Conservation (phyloP, 768 basidiomycete species). For the Pulveroboletus sp. region DNA sequence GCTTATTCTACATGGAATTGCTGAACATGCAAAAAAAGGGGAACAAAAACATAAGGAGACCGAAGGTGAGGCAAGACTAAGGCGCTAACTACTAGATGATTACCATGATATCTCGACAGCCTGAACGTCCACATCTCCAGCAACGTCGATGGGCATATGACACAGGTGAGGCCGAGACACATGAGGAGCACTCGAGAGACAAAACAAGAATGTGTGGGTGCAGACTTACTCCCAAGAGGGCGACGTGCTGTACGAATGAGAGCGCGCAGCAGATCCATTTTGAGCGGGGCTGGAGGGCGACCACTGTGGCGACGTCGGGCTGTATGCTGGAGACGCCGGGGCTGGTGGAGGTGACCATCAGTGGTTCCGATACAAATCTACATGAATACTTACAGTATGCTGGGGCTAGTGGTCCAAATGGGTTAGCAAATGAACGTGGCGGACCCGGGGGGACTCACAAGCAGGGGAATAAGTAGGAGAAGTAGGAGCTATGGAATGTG, state of each 20-base stretch:
- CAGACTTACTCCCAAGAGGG: constrained; percentile 50
- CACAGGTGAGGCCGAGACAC: constrained; percentile 6
- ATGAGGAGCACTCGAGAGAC: constrained; percentile 10
- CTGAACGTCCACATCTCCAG: constrained; percentile 3
- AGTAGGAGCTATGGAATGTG: constrained; percentile 60
- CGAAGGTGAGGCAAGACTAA: constrained; percentile 16
- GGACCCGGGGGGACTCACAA: constrained; percentile 49
- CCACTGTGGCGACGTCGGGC: constrained; percentile 82
- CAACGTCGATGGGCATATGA: constrained; percentile 5
- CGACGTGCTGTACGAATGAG: constrained; percentile 44
- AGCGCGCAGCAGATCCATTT: constrained; percentile 38
- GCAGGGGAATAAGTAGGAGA: constrained; percentile 88
- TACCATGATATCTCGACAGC: constrained; percentile 14
- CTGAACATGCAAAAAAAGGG: constrained; percentile 19
- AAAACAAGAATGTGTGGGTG: constrained; percentile 7
- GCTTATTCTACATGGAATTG: constrained; percentile 37
- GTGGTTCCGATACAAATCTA: background rate
- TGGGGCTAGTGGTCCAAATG: constrained; percentile 48
- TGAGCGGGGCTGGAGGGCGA: constrained; percentile 79
- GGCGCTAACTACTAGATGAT: constrained; percentile 21
- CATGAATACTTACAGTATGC: constrained; percentile 63
- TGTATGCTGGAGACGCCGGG: constrained; percentile 83
- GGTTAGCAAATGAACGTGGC: constrained; percentile 3
- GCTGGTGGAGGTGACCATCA: constrained; percentile 40
- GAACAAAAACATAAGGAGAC: constrained; percentile 5